These are phyloP conservation scores for Cochlearia excelsa DNA, from an alignment of 345 rosid species.

Conservation along the genomic window DNA sequence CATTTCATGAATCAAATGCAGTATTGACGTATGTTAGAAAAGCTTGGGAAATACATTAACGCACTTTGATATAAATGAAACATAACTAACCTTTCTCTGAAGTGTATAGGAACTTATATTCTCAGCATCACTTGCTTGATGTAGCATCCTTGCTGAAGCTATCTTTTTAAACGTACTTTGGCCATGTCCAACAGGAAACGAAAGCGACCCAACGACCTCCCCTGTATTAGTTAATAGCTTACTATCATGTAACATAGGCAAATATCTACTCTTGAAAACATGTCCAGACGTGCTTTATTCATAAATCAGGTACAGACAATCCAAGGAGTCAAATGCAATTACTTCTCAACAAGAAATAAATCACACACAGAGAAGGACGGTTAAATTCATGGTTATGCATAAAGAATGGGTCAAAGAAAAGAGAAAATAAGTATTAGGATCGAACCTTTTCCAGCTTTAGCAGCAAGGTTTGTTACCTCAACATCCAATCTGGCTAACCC, in stretches of 20 bases:
- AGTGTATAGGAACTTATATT: constrained; percentile 56
- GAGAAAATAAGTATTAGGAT: constrained; percentile 17
- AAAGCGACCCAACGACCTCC: constrained; percentile 89
- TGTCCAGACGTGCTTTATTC: constrained; percentile 2
- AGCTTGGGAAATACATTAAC: constrained; percentile 15
- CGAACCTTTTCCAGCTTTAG: constrained; percentile 98
- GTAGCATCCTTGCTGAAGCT: constrained; percentile 69
- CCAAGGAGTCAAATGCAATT: constrained; percentile 21
- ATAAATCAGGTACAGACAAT: constrained; percentile 8
- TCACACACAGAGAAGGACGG: constrained; percentile 18
- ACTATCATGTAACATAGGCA: constrained; percentile 24
- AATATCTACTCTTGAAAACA: constrained; percentile 15
- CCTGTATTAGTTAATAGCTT: constrained; percentile 52
- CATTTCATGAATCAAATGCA: constrained; percentile 43
- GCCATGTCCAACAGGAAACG: constrained; percentile 78
- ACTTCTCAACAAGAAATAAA: constrained; percentile 2
- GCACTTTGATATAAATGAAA: constrained; percentile 17
- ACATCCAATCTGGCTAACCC: constrained; percentile 87
- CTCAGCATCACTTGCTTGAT: constrained; percentile 54
- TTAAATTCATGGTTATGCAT: constrained; percentile 8
- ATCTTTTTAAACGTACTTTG: constrained; percentile 59
- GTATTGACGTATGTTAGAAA: constrained; percentile 15
- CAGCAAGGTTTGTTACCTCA: constrained; percentile 97
- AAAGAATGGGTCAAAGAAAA: constrained; percentile 11
- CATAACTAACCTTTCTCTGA: constrained; percentile 62